Evolutionary conservation across 169 alveolate genomes (phyloP).

Genomic region (Cryptosporidium xiaoi): DNA sequence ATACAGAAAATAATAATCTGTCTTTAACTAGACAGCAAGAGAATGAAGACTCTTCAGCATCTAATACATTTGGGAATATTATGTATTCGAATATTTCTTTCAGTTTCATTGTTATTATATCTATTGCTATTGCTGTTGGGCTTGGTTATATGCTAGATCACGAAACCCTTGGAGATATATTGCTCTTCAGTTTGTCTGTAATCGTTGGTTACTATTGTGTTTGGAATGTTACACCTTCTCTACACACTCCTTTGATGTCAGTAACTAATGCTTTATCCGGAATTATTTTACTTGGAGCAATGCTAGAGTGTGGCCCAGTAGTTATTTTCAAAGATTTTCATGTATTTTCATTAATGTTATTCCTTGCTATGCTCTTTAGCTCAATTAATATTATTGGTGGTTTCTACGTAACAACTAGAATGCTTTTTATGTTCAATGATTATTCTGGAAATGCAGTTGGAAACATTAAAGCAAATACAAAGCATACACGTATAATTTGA

Average conservation of each 20-base stretch:
- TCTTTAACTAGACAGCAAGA: neutral
- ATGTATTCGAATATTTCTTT: slow-evolving; percentile 52
- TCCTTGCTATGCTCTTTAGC: slow-evolving; percentile 78
- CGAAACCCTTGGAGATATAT: slow-evolving; percentile 63
- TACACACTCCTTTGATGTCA: slow-evolving; percentile 92
- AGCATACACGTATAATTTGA: neutral
- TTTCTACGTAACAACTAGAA: slow-evolving; percentile 91
- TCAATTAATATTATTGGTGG: slow-evolving; percentile 89
- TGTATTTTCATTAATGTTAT: slow-evolving; percentile 74
- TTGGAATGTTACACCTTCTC: slow-evolving; percentile 92
- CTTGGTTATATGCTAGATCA: slow-evolving; percentile 72
- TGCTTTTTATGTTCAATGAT: slow-evolving; percentile 91
- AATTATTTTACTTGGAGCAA: slow-evolving; percentile 87
- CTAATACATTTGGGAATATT: slow-evolving; percentile 1
- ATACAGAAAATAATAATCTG: neutral
- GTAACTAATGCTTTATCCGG: slow-evolving; percentile 92
- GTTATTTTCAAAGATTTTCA: slow-evolving; percentile 76
- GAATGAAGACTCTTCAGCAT: neutral
- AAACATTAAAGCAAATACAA: neutral
- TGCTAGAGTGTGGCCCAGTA: slow-evolving; percentile 81
- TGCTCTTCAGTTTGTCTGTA: slow-evolving; percentile 83
- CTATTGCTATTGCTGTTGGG: slow-evolving; percentile 62
- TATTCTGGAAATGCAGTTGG: neutral
- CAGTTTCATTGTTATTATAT: slow-evolving; percentile 21
- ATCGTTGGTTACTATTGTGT: slow-evolving; percentile 88